Evolutionary conservation across 495 filamentous ascomycete species (phyloP), one percentile per base, ranked within the genome.

Genomic region (Aspergillus asperescens): DNA sequence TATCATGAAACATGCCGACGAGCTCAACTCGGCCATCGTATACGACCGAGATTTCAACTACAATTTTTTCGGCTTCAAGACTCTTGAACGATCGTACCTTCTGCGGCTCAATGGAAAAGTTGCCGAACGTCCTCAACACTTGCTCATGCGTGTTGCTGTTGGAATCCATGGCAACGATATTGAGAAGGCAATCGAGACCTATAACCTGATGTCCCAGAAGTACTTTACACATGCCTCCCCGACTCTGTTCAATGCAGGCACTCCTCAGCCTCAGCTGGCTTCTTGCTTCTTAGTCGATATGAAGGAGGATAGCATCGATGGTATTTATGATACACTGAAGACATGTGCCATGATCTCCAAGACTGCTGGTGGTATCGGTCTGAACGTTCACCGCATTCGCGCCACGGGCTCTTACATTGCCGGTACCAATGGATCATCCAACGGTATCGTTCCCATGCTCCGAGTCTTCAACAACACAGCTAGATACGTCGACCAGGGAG

Each of bases 41-140:
- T 98, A 97, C 59, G 93, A 98, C 72, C 85, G 93, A 50, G 93
- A 98, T 66, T 98, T 98, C 81, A 96, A 97, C 79, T 98, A 98
- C 77, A 95, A 98, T 76, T 98, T 90, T 77, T 98, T 98, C 53
- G 93, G 93, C 50, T 98, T 98, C 85, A 98, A 98, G 82, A 98
- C 93, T 2, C 79, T 98, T 34, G 93, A 98, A 78, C 85, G 93
- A 44, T 97, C 93, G 65, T 98, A 98, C 63, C 84, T 98, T 20
- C 82, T 98, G 27, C 88, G 90, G 50, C 84, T 95, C 50, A 79
- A 96, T 58, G 91, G 90, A 57, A 91, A 93, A 69, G 86, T 97
- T 62, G 91, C 89, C 6, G 93, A 98, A 78, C 82, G 93, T 57
- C 93, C 93, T 41, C 93, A 98, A 70, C 93, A 98, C 73, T 87